phyloP scores from a whole-genome alignment of 2,329 filamentous ascomycete genomes.

The Beauveria bassiana region DNA sequence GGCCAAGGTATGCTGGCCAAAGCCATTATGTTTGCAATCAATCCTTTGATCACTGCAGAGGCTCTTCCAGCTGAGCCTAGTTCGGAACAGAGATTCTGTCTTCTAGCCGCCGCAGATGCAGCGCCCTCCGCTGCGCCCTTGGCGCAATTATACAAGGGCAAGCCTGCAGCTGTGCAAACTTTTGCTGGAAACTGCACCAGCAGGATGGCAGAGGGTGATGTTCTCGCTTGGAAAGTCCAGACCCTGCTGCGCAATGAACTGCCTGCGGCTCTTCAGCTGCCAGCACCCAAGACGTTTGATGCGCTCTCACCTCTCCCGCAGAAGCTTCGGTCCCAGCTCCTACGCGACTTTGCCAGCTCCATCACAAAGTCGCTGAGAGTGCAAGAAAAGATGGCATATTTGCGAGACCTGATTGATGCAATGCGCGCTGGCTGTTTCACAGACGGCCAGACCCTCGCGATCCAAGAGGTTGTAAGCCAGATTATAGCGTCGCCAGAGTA shows the following conservation, averaged over 20 bases:
- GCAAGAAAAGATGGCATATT: conserved; percentile 28
- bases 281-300: conserved; percentile 28
- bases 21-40: conserved; percentile 19
- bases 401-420: conserved; percentile 28
- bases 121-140: conserved; percentile 19
- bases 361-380: conserved; percentile 26
- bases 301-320: conserved; percentile 21
- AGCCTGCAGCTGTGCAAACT: conserved; percentile 25
- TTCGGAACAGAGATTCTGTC: conserved; percentile 17
- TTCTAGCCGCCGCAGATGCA: conserved; percentile 28
- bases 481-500: conserved; percentile 28
- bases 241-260: conserved; percentile 35
- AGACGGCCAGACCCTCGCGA: conserved; percentile 36
- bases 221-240: conserved; percentile 39
- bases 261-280: conserved; percentile 21
- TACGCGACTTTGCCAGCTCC: conserved; percentile 24
- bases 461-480: conserved; percentile 33
- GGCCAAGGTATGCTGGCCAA: conserved; percentile 22
- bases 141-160: conserved; percentile 17
- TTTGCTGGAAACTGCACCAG: conserved; percentile 28
- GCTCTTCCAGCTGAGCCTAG: conserved; percentile 21
- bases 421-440: conserved; percentile 23
- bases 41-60: conserved; percentile 23
- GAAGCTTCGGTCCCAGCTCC: conserved; percentile 23
- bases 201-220: conserved; percentile 27